A percentile compares a stretch with the other conserved stretches of the same genome.
phyloP scores from a whole-genome alignment of 179 eudicot species.

The Spinacia oleracea region DNA sequence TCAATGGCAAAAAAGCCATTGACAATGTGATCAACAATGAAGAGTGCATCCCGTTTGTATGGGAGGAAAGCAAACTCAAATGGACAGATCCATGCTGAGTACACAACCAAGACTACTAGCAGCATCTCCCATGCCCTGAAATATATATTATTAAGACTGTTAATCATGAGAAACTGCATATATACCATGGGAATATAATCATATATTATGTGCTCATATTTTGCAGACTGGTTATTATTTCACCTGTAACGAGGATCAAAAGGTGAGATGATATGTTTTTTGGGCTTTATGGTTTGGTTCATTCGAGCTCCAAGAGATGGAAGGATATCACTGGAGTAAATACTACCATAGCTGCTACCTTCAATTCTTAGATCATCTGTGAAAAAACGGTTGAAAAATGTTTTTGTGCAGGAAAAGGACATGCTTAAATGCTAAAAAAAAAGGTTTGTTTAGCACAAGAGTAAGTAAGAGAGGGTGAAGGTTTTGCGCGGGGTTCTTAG shows the following conservation, averaged over 20 bases:
- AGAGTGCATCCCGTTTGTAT: constrained; percentile 51
- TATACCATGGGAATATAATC: not conserved
- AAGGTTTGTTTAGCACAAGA: not conserved
- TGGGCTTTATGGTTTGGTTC: constrained; percentile 52
- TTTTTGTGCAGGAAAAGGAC: constrained; percentile 41
- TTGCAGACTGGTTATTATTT: not conserved
- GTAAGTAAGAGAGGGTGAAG: not conserved
- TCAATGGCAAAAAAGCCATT: constrained; percentile 77
- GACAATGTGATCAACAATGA: constrained; percentile 64
- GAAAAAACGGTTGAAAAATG: constrained; percentile 42
- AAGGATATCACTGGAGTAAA: constrained; percentile 55
- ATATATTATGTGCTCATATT: not conserved
- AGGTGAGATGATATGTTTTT: constrained; percentile 54
- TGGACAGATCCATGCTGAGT: constrained; percentile 89
- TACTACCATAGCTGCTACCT: constrained; percentile 39
- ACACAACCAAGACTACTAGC: constrained; percentile 70
- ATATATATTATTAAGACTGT: not conserved
- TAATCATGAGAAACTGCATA: constrained; percentile 1
- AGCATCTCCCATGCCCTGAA: constrained; percentile 68
- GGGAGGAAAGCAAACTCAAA: constrained; percentile 80
- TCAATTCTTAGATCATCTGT: constrained; percentile 39
- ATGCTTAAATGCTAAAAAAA: constrained; percentile 18
- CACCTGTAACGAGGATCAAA: constrained; percentile 66
- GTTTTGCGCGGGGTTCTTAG: constrained; percentile 16
- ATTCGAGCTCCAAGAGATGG: constrained; percentile 80